Evolutionary conservation across 768 basidiomycete genomes (phyloP), one percentile per base, ranked within the genome.

Genomic region (Amanita phalloides): DNA sequence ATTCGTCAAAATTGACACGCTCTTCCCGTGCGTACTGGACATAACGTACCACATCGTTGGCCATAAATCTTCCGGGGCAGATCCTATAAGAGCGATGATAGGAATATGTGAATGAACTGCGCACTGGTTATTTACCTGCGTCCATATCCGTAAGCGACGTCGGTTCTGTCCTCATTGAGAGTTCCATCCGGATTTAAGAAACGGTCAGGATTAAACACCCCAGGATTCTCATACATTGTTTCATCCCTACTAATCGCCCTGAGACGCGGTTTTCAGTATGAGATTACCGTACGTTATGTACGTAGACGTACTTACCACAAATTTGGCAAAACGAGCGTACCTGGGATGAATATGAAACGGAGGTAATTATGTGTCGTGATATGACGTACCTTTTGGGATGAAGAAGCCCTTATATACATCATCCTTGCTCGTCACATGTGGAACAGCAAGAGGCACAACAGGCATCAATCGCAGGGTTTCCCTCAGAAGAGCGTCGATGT

Each of bases 121-220:
- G 6, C 1, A 13, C 11, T 13, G 6, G 17, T 2, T n/a, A 30
- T 54, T 2, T 48, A 67, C 63, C 66, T 58, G 36, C 68, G 55
- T 9, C 71, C 70, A 48, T 66, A 71, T 2, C 69, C 71, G 52
- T 68, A 72, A 1, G 61, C 61, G 26, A 56, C 17, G 11, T 50
- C 38, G 5, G 42, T 17, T 1, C 57, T 61, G 45, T 64, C 61
- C 4, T 55, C 57, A 20, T 52, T 52, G 21, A 52, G 32, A 14
- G 41, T 45, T 2, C 60, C 61, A 4, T 35, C 50, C 20, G 58
- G 55, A 44, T 56, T 59, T 2, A 68, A 45, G 57, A 63, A 69
- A 6, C 68, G 60, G 4, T 44, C 49, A 2, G 64, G 58, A 6
- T 60, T 36, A 37, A 71, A 71, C 13, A 48, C 47, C 9, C 53